Evolutionary conservation across 2,329 filamentous ascomycete species (phyloP).

Genomic region (Ceratocystis destructans): DNA sequence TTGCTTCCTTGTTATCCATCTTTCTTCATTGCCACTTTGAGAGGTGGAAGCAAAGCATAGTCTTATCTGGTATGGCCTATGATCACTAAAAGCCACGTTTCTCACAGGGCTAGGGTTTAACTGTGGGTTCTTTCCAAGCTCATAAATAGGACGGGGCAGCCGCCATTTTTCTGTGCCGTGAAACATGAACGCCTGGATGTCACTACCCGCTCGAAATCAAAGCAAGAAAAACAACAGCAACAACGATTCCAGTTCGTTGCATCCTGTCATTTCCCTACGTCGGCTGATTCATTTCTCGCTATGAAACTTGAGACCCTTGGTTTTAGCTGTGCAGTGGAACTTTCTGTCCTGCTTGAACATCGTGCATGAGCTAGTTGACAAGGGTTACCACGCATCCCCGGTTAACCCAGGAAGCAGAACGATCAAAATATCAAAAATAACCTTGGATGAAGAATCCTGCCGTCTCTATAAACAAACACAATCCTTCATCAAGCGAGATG

Average conservation of each 20-base stretch:
- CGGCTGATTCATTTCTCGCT: background rate
- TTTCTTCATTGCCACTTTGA: no score
- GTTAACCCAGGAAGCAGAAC: background rate
- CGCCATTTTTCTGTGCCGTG: background rate
- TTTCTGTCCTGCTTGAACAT: background rate
- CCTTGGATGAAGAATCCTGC: slow-evolving; percentile 1
- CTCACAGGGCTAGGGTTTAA: no score
- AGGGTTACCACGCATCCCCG: slow-evolving; percentile 1
- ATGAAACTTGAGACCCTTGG: background rate
- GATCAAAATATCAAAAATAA: background rate
- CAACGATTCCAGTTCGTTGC: background rate
- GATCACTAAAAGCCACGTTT: no score
- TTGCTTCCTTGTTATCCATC: no score
- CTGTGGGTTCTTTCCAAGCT: background rate
- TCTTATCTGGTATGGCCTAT: no score
- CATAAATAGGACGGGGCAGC: background rate
- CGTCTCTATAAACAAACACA: slow-evolving; percentile 7
- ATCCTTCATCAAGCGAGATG: background rate
- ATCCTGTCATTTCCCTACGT: background rate
- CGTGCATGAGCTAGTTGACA: background rate
- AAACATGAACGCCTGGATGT: background rate
- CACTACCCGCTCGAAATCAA: background rate
- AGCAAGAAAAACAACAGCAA: background rate
- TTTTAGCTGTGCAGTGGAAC: background rate
- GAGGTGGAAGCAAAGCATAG: no score